phyloP scores from a whole-genome alignment of 257 asterid genomes.

The Jacaranda mimosifolia region DNA sequence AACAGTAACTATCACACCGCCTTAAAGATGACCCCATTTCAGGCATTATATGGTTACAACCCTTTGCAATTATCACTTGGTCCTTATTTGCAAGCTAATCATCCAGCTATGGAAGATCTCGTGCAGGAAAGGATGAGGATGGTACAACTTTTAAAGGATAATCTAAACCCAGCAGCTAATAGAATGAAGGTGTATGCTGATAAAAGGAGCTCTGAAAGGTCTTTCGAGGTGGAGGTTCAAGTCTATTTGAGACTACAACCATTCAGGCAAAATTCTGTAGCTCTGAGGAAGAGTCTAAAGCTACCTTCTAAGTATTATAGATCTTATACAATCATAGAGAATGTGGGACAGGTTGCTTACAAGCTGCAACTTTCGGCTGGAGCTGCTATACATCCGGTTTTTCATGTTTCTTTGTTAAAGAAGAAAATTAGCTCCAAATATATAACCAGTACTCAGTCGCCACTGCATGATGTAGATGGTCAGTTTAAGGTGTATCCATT shows the following conservation, averaged over 20 bases:
- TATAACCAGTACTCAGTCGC: too few relatives aligned
- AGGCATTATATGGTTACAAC: too few relatives aligned
- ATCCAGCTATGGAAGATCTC: too few relatives aligned
- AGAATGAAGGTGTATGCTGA: conserved; percentile 1
- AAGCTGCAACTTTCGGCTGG: neutral
- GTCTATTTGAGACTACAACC: neutral
- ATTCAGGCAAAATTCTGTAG: neutral
- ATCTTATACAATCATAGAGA: neutral
- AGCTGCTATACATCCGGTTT: neutral
- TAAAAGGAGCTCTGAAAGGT: neutral
- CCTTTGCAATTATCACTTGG: too few relatives aligned
- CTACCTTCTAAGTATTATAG: neutral
- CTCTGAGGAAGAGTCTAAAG: neutral
- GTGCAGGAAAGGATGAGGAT: neutral
- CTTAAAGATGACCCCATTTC: too few relatives aligned
- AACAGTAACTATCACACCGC: too few relatives aligned
- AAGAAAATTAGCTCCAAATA: too few relatives aligned
- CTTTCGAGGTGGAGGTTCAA: neutral
- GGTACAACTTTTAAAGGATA: neutral
- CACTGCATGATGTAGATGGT: too few relatives aligned
- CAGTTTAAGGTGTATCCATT: too few relatives aligned
- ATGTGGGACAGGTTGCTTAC: neutral
- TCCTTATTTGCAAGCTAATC: too few relatives aligned
- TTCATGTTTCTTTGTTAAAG: neutral
- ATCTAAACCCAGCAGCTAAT: neutral